A percentile compares a stretch with the other conserved stretches of the same genome.
Evolutionary conservation across 2,329 filamentous ascomycete genomes (phyloP).

Genomic region (Aurifilum marmelostoma): DNA sequence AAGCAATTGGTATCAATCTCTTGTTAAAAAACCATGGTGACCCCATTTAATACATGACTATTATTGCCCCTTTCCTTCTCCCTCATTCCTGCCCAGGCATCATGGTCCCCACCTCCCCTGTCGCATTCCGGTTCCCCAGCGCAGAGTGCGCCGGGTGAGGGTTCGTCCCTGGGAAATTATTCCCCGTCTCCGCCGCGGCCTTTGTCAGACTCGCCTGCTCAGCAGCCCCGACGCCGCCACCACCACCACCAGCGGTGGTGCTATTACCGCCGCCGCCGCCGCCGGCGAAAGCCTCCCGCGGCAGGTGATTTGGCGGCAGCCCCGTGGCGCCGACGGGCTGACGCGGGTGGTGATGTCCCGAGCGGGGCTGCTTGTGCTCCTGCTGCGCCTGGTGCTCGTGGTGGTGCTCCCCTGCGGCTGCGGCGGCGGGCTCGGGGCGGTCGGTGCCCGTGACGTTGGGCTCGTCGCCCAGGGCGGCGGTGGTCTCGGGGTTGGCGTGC

Average conservation of each 20-base stretch:
- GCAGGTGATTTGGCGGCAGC: constrained; percentile 16
- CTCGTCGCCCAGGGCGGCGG: constrained; percentile 20
- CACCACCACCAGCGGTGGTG: too few species aligned
- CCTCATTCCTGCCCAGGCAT: constrained; percentile 21
- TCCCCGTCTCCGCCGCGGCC: constrained; percentile 27
- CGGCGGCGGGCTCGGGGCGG: constrained; percentile 5
- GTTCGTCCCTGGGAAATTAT: constrained; percentile 32
- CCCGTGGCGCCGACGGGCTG: constrained; percentile 27
- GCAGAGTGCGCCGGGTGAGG: constrained; percentile 28
- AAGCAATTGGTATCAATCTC: neutral
- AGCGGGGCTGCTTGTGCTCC: constrained; percentile 25
- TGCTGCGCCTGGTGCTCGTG: constrained; percentile 10
- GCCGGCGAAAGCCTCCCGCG: constrained; percentile 1
- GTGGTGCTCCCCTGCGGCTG: neutral
- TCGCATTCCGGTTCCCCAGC: constrained; percentile 10
- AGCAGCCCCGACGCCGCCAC: too few species aligned
- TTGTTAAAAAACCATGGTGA: neutral
- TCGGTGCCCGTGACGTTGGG: constrained; percentile 22
- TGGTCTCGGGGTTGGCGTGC: constrained; percentile 19
- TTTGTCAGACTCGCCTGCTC: neutral
- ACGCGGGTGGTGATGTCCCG: constrained; percentile 28
- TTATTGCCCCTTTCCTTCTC: neutral
- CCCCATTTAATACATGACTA: neutral
- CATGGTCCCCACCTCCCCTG: neutral
- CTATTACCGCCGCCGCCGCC: neutral